phyloP scores from a whole-genome alignment of 805 yeast genomes.

The Grigorovia yakushimaensis region DNA sequence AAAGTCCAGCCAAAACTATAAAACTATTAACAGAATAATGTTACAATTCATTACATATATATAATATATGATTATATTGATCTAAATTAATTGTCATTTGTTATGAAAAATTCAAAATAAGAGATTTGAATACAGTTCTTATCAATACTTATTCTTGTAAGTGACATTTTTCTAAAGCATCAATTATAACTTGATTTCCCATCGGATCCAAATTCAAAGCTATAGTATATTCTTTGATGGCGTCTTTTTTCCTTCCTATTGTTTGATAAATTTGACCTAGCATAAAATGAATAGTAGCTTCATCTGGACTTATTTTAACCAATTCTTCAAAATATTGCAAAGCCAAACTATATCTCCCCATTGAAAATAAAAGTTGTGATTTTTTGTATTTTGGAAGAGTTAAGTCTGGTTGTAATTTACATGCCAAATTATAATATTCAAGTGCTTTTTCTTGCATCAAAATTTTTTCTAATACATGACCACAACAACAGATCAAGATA shows the following conservation, averaged over 20 bases:
- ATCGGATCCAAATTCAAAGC: constrained; percentile 90
- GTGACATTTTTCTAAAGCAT: constrained; percentile 57
- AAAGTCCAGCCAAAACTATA: too few species aligned
- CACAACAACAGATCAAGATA: constrained; percentile 84
- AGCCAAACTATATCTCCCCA: constrained; percentile 66
- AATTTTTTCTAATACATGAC: constrained; percentile 79
- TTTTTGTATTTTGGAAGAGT: constrained; percentile 82
- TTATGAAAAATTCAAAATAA: background rate
- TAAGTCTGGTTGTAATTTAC: constrained; percentile 72
- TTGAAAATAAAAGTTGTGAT: constrained; percentile 67
- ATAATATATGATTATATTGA: constrained; percentile 1
- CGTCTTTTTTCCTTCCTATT: constrained; percentile 62
- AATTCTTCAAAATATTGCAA: constrained; percentile 64
- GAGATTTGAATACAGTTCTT: background rate
- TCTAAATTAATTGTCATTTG: background rate
- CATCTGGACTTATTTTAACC: constrained; percentile 79
- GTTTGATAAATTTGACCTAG: constrained; percentile 80
- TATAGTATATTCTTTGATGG: constrained; percentile 75
- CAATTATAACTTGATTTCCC: constrained; percentile 76
- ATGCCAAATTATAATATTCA: constrained; percentile 73
- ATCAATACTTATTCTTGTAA: constrained; percentile 14
- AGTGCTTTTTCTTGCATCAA: constrained; percentile 64
- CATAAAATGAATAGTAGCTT: constrained; percentile 84
- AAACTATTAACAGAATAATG: background rate
- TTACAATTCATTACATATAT: constrained; percentile 3